Conservation (phyloP, 73 alveolate genomes). For the Paramecium primaurelia region DNA sequence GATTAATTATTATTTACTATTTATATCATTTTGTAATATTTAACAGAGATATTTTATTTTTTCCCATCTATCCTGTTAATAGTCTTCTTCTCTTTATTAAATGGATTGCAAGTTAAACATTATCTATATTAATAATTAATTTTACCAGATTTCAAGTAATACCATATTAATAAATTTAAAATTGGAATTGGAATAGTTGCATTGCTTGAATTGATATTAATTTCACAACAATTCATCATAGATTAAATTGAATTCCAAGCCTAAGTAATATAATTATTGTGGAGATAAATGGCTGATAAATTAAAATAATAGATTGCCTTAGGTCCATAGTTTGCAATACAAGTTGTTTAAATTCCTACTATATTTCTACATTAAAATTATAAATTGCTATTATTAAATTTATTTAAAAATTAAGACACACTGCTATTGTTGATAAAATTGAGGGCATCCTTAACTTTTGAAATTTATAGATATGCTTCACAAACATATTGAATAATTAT, state of each 20-base stretch:
- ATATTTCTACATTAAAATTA: slow-evolving; percentile 9
- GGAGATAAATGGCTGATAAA: background rate
- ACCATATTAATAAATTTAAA: slow-evolving; percentile 17
- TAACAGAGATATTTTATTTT: slow-evolving; percentile 27
- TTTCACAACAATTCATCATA: background rate
- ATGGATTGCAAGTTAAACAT: background rate
- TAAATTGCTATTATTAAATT: background rate
- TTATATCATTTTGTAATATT: slow-evolving; percentile 31
- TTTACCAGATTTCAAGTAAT: background rate
- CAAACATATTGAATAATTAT: background rate
- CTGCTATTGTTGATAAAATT: background rate
- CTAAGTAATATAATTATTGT: background rate
- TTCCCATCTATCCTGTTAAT: slow-evolving; percentile 25
- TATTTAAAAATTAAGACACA: background rate
- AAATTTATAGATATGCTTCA: background rate
- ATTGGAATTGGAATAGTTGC: background rate
- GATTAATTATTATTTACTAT: background rate
- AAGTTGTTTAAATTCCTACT: background rate
- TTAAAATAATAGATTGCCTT: background rate
- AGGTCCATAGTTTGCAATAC: background rate
- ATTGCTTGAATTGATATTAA: background rate
- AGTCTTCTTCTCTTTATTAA: slow-evolving; percentile 30
- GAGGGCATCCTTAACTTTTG: background rate
- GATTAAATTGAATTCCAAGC: background rate
- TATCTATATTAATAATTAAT: background rate